Conservation (phyloP, 2,329 filamentous ascomycete species). For the Aspergillus uvarum region DNA sequence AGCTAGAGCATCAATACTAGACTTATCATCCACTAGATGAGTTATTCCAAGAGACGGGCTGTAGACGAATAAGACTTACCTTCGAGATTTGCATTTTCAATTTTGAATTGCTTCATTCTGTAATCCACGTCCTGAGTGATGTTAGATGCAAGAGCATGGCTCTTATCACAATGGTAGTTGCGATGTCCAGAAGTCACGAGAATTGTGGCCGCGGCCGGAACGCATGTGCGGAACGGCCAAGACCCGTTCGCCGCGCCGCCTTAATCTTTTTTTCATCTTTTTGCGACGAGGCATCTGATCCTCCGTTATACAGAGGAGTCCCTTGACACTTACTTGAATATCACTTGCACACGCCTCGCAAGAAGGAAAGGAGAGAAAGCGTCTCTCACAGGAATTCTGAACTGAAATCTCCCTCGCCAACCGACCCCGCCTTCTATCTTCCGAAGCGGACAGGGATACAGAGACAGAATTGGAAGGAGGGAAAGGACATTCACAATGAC, state of each 20-base stretch:
- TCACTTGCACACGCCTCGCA: too few species aligned
- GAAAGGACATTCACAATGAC: slow-evolving; percentile 5
- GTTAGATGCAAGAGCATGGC: background rate
- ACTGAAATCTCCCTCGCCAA: background rate
- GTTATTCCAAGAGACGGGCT: background rate
- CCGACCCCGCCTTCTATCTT: background rate
- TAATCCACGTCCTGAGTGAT: too few species aligned
- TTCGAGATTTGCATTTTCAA: background rate
- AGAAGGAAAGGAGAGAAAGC: too few species aligned
- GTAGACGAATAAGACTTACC: background rate
- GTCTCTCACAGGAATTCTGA: background rate
- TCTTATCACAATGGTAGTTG: background rate
- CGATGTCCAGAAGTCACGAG: background rate
- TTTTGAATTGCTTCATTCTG: too few species aligned
- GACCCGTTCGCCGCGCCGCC: background rate
- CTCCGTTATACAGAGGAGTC: too few species aligned
- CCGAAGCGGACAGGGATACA: background rate
- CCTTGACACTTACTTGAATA: too few species aligned
- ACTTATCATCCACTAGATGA: background rate
- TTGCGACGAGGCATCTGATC: background rate
- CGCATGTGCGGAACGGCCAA: background rate
- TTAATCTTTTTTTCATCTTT: background rate
- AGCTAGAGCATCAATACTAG: background rate
- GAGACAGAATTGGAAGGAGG: background rate
- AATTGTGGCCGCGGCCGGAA: background rate